phyloP scores from a whole-genome alignment of 352 stramenopile genomes.

The Pythium aquatile region DNA sequence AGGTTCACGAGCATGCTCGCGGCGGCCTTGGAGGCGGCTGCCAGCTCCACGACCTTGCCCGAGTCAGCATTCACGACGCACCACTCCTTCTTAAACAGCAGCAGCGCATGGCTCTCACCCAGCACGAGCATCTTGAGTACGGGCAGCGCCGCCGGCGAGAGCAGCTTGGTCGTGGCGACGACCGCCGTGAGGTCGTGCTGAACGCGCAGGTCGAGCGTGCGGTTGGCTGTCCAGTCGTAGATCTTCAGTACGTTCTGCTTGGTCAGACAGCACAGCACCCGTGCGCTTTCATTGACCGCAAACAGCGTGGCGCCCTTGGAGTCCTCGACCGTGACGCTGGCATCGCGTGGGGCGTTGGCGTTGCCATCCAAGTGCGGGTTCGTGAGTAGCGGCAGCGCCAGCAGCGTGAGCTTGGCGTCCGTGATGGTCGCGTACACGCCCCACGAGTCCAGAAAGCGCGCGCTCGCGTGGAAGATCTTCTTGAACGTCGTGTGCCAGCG shows the following conservation, averaged over 20 bases:
- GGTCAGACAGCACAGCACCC: conserved; percentile 48
- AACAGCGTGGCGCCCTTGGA: conserved; percentile 60
- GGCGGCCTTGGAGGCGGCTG: conserved; percentile 17
- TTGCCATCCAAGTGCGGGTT: conserved; percentile 42
- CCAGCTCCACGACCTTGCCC: conserved; percentile 39
- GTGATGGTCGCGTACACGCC: conserved; percentile 58
- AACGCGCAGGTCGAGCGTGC: conserved; percentile 44
- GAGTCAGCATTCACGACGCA: conserved; percentile 63
- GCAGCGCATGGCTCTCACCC: conserved; percentile 62
- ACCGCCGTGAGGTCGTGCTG: conserved; percentile 56
- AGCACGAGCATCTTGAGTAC: conserved; percentile 61
- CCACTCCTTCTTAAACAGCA: conserved; percentile 68
- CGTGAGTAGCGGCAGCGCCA: conserved; percentile 56
- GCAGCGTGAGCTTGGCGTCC: conserved; percentile 58
- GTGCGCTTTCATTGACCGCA: conserved; percentile 50
- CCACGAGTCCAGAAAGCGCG: conserved; percentile 65
- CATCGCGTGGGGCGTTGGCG: conserved; percentile 9
- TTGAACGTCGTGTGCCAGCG: conserved; percentile 61
- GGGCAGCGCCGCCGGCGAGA: conserved; percentile 25
- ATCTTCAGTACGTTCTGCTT: conserved; percentile 69
- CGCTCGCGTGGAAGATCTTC: conserved; percentile 51
- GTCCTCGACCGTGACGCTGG: conserved; percentile 50
- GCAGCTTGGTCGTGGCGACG: conserved; percentile 16
- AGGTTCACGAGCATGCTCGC: conserved; percentile 28
- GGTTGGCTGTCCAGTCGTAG: conserved; percentile 71